These are phyloP conservation scores for Sequoia sempervirens DNA, from an alignment of 75 land plant species.

Conservation along the genomic window DNA sequence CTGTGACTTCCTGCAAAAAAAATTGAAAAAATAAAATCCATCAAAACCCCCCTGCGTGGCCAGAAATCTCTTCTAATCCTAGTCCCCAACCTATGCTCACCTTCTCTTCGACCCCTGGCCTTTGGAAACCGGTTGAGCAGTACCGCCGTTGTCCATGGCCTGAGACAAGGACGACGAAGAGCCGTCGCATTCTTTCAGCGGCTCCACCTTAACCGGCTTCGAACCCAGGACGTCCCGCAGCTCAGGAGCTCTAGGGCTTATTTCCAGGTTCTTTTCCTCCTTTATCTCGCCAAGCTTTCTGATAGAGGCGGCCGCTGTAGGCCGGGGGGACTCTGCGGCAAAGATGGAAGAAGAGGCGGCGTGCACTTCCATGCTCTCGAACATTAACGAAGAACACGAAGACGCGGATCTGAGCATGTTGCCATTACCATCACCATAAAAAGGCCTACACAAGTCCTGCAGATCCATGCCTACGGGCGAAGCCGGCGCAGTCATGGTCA, in stretches of 20 bases:
- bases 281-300: background rate
- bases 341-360: background rate
- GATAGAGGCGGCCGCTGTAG: background rate
- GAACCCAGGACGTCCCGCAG: background rate
- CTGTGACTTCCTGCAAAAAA: slow-evolving; percentile 46
- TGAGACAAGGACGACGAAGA: background rate
- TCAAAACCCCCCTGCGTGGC: background rate
- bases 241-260: background rate
- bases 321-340: background rate
- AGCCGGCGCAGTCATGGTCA: background rate
- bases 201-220: slow-evolving; percentile 2
- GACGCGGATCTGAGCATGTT: background rate
- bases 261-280: background rate
- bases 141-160: background rate
- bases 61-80: background rate
- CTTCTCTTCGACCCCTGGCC: slow-evolving; percentile 9
- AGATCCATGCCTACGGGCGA: slow-evolving; percentile 2
- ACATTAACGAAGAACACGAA: background rate
- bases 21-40: background rate
- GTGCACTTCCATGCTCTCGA: slow-evolving; percentile 4
- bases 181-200: background rate
- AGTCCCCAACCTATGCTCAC: background rate
- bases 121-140: background rate
- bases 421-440: background rate
- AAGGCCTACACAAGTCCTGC: background rate